Evolutionary conservation across 441 rosid genomes (phyloP), one percentile per base, ranked within the genome.

Genomic region (Dalechampia spathulata): DNA sequence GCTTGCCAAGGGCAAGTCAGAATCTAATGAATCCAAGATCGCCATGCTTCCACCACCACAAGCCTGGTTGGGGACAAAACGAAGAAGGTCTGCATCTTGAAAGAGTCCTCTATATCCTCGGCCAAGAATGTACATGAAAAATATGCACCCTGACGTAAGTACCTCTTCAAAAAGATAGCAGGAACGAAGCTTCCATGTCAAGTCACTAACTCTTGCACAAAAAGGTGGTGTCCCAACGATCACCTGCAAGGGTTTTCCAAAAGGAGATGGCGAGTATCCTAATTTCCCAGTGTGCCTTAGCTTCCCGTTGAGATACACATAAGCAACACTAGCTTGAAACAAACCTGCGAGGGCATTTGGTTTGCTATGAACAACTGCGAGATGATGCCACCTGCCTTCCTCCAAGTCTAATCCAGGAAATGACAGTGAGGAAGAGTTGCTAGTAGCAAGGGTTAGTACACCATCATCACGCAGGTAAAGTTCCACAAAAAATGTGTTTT

Each of bases 1-100:
- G 65, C 65, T 83, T 23, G 87, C 75, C 70, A 80, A 70, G 60
- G 86, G 77, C 82, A 81, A 60, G 61, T 89, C 98, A 67, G 80
- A 72, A 65, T 92, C 99, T 72, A 95, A 72, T 25, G 96, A 78
- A 66, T 89, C 99, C 66, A 95, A 75, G 75, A 92, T 95, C 48
- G 99, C 99, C 99, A 95, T 87, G 78, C 92, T 89, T 57, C 92
- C 99, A 69, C 99, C 99, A 64, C 96, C 96, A 77, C 99, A 95
- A 61, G 99, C 99, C 78, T 95, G 99, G 73, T 83, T 83, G 55
- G 99, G 99, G 22, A 95, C 99, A 84, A 95, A 92, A 47, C 87
- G 93, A 39, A 89, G 84, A 72, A 95, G 92, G 68, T 92, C 88
- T 2, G 99, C 72, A 66, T 95, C 99, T 72, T 92, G 99, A 74